Base-by-base conservation (phyloP, 2,329 filamentous ascomycete species). In the Colletotrichum endophyticum region DNA sequence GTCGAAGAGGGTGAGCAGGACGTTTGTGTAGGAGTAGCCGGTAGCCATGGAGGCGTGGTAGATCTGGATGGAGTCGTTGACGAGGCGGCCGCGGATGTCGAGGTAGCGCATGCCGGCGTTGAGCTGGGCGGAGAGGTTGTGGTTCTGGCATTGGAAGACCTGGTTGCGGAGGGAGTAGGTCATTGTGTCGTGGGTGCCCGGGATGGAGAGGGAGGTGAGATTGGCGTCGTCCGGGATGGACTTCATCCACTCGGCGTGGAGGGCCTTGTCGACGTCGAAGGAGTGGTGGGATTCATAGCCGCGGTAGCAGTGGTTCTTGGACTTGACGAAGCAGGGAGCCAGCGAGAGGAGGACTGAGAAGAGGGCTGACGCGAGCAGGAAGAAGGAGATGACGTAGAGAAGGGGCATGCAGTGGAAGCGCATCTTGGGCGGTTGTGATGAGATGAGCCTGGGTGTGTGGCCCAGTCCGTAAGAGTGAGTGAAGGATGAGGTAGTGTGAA, bases 101-200 rank as follows among this genome's bases (percentile, higher is more conserved):
- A 89, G 82, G 84, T 90, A 88, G 34, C 88, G 85, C 81, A 90
- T 79, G 11, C 89, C 89, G 3, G 86, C 85, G 39, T 80, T 71
- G 57, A 90, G 85, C 81, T 90, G 89, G 19, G 82, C 83, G 16
- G 75, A 78, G 27, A 91, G 83, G 78, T 85, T 84, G 78, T 84
- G 84, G 79, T 88, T 89, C 81, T 91, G 89, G 79, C 88, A 89
- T 80, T 88, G 85, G 67, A 86, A 84, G 30, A 78, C 64, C 73
- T 84, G 82, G 59, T 80, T 78, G 32, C 75, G 78, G 72, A 88
- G 82, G 61, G 82, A 80, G 78, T 87, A 88, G 22, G 89, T 90
- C 86, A 90, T 86, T 28, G 88, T 89, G 80, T 90, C 88, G 82
- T 90, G 89, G 3, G 89, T 90, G 34, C 89, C 89, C 0, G 89